Percentiles rank a stretch among this genome's conserved stretches.
phyloP scores from a whole-genome alignment of 805 yeast genomes.

The Lachancea quebecensis region DNA sequence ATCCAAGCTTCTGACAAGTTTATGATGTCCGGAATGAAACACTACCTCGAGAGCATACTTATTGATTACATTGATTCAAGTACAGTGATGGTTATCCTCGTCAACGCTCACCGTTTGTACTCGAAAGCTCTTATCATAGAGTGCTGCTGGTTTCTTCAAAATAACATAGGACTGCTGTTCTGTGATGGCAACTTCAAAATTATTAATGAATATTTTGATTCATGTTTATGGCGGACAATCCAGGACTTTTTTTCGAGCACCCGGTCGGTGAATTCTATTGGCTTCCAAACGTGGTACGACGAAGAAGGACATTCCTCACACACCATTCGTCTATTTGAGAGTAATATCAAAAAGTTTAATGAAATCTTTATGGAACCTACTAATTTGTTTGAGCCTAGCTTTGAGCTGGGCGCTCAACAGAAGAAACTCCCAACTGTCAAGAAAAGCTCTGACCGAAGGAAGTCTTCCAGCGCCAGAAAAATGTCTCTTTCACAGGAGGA shows the following conservation, averaged over 20 bases:
- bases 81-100: slow-evolving; percentile 50
- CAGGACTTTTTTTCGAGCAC: slow-evolving; percentile 13
- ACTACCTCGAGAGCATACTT: slow-evolving; percentile 52
- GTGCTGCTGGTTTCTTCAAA: slow-evolving; percentile 61
- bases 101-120: slow-evolving; percentile 44
- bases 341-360: slow-evolving; percentile 34
- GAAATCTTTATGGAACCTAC: slow-evolving; percentile 34
- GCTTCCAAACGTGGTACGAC: slow-evolving; percentile 27
- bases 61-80: slow-evolving; percentile 51
- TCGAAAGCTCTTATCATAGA: slow-evolving; percentile 51
- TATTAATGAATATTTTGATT: slow-evolving; percentile 24
- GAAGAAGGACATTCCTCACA: slow-evolving; percentile 16
- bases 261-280: slow-evolving; percentile 1
- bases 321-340: slow-evolving; percentile 32
- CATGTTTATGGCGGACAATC: slow-evolving; percentile 19
- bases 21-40: slow-evolving; percentile 50
- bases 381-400: slow-evolving; percentile 32
- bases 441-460: slow-evolving; percentile 10
- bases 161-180: slow-evolving; percentile 56
- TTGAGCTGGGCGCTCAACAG: slow-evolving; percentile 23
- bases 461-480: slow-evolving; percentile 5
- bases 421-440: slow-evolving; percentile 15
- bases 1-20: slow-evolving; percentile 59
- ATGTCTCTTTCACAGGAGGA: slow-evolving; percentile 2
- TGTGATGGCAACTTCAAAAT: slow-evolving; percentile 39